Evolutionary conservation across 768 basidiomycete species (phyloP), one percentile per base, ranked within the genome.

Genomic region (Kwoniella europaea): DNA sequence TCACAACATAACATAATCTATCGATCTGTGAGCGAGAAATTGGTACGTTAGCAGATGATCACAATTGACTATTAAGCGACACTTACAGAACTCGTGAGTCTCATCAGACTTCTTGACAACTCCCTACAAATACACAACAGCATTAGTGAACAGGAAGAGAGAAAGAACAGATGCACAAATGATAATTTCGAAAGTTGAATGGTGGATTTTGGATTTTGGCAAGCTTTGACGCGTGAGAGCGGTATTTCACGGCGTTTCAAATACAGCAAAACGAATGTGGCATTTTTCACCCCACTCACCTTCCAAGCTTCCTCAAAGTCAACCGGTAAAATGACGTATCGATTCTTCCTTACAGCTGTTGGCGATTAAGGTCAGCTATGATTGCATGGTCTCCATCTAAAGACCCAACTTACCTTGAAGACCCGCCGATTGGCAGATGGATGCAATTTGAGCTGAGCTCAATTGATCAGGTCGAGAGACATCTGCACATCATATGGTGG

Each of bases 271-370:
- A 10, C 57, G 65, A 24, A 74, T 72, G 74, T 75, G 74, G 59
- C 58, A 86, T 90, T 90, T 42, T 43, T 16, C n/a, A n/a, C n/a
- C n/a, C 16, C 7, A 88, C 92, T 80, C 75, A 96, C 94, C 88
- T 98, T 98, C 95, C 95, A 99, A 82, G 94, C 94, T 84, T 98
- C 96, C 83, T 99, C 97, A 79, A 99, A 98, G 88, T 99, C 97
- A 15, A 91, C 89, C 0, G 97, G 96, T 22, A 98, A 86, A 81
- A 99, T 95, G 57, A 99, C 89, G 85, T 99, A 99, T 80, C 96
- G 91, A 84, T 98, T 98, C 86, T 98, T 98, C 69, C 96, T 91
- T 16, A 98, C 96, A 75, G 95, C 95, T 94, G 74, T 53, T 27
- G 9, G 18, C 5, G 29, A 10, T 13, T 13, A n/a, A 3, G 20